Base-by-base conservation (phyloP, 2,329 filamentous ascomycete genomes). In the Cladosporium sp. region DNA sequence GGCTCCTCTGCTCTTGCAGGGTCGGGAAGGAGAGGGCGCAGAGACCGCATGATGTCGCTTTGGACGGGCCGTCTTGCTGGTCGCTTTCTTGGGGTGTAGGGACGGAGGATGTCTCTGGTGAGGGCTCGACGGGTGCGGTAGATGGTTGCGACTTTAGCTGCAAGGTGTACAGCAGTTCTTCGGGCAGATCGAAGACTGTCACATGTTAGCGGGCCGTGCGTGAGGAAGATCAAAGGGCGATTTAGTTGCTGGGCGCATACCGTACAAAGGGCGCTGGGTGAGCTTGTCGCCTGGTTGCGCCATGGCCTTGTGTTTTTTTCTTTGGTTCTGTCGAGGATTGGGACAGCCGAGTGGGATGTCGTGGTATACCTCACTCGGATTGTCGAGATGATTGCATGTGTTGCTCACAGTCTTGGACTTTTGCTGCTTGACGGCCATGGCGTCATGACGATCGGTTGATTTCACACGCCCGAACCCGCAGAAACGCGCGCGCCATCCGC, bases 121-220 rank as follows among this genome's bases (percentile, higher is more conserved):
- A 56, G 20, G 63, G 52, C 43, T 51, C 58, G 58, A 40, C 59
- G 43, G 55, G 58, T 39, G 42, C 45, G 2, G 51, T 43, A 54
- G 47, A 72, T 13, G 74, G 68, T 51, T 76, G 73, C 40, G 71
- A 68, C 64, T 83, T 84, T 54, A 79, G 75, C 8, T 79, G 76
- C 58, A 95, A 75, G 3, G 82, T 86, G 47, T 77, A 73, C 30
- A 95, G 75, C 41, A 95, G 78, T 65, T 90, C 82, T 53, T 79
- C 74, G 1, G 89, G 89, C 19, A 96, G 80, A 67, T 95, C 86
- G 69, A 91, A 96, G 51, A 92, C 87, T 90, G 65, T 15, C 38
- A 53, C 42, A 45, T 50, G 52, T 56, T 19, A 53, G 41, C 15
- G 9, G n/a, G 17, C 18, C 17, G 17, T 22, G 51, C 56, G 64